A percentile compares a stretch with the other conserved stretches of the same genome.
phyloP scores from a whole-genome alignment of 495 filamentous ascomycete species.

The Talaromyces adpressus region DNA sequence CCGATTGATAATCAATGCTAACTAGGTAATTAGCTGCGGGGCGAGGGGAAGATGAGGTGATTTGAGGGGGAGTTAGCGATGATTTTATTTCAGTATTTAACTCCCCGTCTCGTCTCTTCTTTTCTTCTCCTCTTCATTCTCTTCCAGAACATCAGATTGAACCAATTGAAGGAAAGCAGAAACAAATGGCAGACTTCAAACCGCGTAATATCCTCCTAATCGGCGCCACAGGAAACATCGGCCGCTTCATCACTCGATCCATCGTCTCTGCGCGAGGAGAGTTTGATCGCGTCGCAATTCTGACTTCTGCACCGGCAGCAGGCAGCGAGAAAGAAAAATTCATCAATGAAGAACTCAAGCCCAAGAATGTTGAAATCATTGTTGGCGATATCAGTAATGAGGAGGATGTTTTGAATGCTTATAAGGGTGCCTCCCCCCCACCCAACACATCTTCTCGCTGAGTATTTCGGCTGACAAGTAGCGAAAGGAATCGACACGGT shows the following conservation, averaged over 20 bases:
- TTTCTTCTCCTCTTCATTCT: not conserved
- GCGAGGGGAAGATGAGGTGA: not conserved
- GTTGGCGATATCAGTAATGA: constrained; percentile 50
- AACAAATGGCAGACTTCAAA: constrained; percentile 4
- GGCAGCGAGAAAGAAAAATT: constrained; percentile 31
- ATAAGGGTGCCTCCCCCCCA: constrained; percentile 26
- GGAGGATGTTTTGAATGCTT: constrained; percentile 45
- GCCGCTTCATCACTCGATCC: constrained; percentile 53
- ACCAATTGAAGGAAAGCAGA: not conserved
- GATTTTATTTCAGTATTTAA: not conserved
- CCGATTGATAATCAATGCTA: not conserved
- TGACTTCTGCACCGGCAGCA: constrained; percentile 52
- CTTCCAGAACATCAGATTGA: too few species aligned
- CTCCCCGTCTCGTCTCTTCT: not conserved
- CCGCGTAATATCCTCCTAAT: constrained; percentile 53
- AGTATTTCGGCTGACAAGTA: not conserved
- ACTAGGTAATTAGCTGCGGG: not conserved
- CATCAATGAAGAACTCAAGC: constrained; percentile 32
- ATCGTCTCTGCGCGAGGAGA: constrained; percentile 45
- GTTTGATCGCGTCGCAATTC: constrained; percentile 53
- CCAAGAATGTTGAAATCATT: constrained; percentile 48
- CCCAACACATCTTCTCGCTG: not conserved
- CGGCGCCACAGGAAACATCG: constrained; percentile 64
- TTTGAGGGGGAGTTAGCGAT: not conserved
- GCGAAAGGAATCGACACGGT: constrained; percentile 51